Base-by-base conservation (phyloP, 129 eudicot species). In the Chrysanthemum seticuspe region DNA sequence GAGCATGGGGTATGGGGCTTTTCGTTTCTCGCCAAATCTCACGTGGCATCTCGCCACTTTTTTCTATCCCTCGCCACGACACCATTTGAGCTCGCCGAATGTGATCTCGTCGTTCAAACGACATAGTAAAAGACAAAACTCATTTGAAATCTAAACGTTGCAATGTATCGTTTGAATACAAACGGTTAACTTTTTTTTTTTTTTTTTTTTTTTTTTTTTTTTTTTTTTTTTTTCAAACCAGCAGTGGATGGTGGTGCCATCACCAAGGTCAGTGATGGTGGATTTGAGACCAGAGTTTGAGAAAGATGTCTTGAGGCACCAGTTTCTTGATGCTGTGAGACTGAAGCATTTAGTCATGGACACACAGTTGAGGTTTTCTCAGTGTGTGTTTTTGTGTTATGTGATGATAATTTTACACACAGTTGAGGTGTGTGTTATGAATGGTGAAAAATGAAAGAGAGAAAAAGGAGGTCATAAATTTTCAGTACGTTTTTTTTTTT, bases 191-290 rank as follows among this genome's bases (percentile, higher is more conserved):
- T 19, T 19, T 19, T 19, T 19, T 0, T 19, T 19, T 19, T 19
- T 0, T 19, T 19, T 19, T 19, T 19, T 19, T 19, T 19, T 19
- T n/a, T n/a, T n/a, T 19, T 19, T 19, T 19, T 19, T 0, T 19
- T 19, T 19, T 19, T 0, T 19, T 19, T 19, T 19, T 19, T 19
- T 19, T 19, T 19, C 0, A 19, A 19, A 19, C 97, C 97, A 91
- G 70, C 96, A 91, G 78, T 86, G 93, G 80, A 91, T 81, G 6
- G 76, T 67, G 18, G 97, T 88, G 74, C 96, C 97, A 53, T 91
- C 97, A 4, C 81, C 87, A 69, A 91, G 84, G 67, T 85, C 91
- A 8, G 96, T 86, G 56, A 72, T 4, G 16, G 85, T 72, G 18
- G 96, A 72, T 31, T 89, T 87, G 81, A 88, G 96, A 5, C 97